These are phyloP conservation scores for Phytophthora capsici DNA, from an alignment of 352 stramenopile species.

Conservation along the genomic window DNA sequence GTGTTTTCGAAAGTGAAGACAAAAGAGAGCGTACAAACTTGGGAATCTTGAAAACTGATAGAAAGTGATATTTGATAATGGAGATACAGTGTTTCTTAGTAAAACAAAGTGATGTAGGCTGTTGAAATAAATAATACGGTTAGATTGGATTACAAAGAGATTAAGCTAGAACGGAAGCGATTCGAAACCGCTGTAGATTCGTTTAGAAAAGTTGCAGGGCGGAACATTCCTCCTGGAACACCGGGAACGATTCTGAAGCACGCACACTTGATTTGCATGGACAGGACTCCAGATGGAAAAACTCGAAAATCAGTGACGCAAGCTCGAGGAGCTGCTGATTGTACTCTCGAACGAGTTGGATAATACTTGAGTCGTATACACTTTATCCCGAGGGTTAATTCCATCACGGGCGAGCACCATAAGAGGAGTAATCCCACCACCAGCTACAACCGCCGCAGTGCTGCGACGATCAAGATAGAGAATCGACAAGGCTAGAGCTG, in stretches of 20 bases:
- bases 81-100: no score
- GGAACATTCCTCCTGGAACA: constrained; percentile 4
- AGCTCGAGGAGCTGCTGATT: not conserved
- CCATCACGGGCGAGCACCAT: constrained; percentile 2
- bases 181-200: not conserved
- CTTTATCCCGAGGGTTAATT: not conserved
- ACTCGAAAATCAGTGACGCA: not conserved
- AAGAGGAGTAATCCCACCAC: not conserved
- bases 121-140: no score
- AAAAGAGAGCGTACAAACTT: no score
- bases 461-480: constrained; percentile 8
- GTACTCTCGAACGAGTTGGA: constrained; percentile 4
- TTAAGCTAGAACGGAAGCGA: not conserved
- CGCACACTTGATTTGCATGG: constrained; percentile 3
- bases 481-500: constrained; percentile 9
- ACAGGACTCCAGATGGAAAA: constrained; percentile 1
- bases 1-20: constrained; percentile 5
- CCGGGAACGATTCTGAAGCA: constrained; percentile 1
- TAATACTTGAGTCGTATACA: not conserved
- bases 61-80: not conserved
- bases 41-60: not conserved
- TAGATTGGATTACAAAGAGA: no score
- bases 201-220: constrained; percentile 11
- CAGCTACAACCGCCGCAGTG: constrained; percentile 1
- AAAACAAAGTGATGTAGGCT: no score